Percentiles rank a stretch among this genome's conserved stretches.
Evolutionary conservation across 768 basidiomycete species (phyloP).

Genomic region (Tulasnella calospora): DNA sequence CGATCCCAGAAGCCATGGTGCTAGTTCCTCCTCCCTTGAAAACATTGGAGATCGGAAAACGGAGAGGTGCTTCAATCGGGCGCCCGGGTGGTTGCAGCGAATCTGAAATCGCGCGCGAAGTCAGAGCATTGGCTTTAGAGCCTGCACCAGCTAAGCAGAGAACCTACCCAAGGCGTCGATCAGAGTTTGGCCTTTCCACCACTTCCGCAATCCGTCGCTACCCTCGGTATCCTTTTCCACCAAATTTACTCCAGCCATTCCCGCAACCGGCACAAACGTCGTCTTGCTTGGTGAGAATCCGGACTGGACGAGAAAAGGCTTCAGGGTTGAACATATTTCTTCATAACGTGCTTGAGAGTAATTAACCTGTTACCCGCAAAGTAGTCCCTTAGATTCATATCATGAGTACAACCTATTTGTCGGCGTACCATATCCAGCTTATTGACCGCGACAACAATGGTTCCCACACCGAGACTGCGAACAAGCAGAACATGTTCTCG

Average conservation of each 20-base stretch:
- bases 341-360: conserved; percentile 83
- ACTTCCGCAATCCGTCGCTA: conserved; percentile 48
- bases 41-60: conserved; percentile 90
- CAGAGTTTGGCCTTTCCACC: conserved; percentile 85
- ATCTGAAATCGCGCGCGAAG: conserved; percentile 45
- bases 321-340: conserved; percentile 68
- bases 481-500: conserved; percentile 90
- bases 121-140: not conserved
- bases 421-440: conserved; percentile 80
- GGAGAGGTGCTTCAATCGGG: conserved; percentile 68
- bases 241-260: conserved; percentile 85
- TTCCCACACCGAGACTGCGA: conserved; percentile 84
- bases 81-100: conserved; percentile 72
- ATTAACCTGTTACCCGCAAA: conserved; percentile 56
- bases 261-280: conserved; percentile 81
- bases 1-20: conserved; percentile 57
- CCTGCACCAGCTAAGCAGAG: conserved; percentile 36
- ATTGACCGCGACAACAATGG: conserved; percentile 89
- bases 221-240: conserved; percentile 48
- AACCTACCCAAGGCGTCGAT: conserved; percentile 71
- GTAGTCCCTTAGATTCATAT: not conserved
- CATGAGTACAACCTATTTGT: not conserved
- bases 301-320: conserved; percentile 78
- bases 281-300: conserved; percentile 79
- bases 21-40: conserved; percentile 71